These are phyloP conservation scores for Mycosphaerella arachidis DNA, from an alignment of 2,329 filamentous ascomycete species.

Conservation along the genomic window DNA sequence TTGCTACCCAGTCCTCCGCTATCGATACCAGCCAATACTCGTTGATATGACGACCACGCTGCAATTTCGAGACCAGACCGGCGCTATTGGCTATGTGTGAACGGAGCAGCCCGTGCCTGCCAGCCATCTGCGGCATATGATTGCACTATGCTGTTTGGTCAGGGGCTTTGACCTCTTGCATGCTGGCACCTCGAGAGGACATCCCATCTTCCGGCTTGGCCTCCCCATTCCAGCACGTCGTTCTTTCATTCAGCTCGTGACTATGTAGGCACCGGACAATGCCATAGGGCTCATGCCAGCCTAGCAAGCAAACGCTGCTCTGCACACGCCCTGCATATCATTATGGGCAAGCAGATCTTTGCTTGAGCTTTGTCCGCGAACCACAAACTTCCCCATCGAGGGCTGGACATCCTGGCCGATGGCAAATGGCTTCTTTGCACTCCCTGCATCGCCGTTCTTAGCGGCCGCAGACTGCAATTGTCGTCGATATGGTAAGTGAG, in stretches of 20 bases:
- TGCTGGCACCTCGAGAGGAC: not conserved
- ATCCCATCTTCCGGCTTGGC: not conserved
- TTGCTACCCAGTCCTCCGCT: not conserved
- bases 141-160: not conserved
- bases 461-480: not conserved
- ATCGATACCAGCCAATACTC: not conserved
- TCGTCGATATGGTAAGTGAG: not conserved
- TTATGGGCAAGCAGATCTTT: not conserved
- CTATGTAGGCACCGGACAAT: not conserved
- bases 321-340: not conserved
- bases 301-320: slow-evolving; percentile 1
- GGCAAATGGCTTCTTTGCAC: slow-evolving; percentile 9
- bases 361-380: not conserved
- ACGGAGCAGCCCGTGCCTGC: not conserved
- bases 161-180: not conserved
- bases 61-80: not conserved
- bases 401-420: not conserved
- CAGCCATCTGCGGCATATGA: not conserved
- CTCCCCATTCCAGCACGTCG: not conserved
- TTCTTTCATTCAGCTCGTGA: not conserved
- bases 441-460: not conserved
- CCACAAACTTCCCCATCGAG: slow-evolving; percentile 2
- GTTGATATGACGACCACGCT: not conserved
- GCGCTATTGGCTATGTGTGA: not conserved
- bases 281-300: not conserved